Evolutionary conservation across 2,329 filamentous ascomycete species (phyloP).

Genomic region (Purpureocillium lavendulum): DNA sequence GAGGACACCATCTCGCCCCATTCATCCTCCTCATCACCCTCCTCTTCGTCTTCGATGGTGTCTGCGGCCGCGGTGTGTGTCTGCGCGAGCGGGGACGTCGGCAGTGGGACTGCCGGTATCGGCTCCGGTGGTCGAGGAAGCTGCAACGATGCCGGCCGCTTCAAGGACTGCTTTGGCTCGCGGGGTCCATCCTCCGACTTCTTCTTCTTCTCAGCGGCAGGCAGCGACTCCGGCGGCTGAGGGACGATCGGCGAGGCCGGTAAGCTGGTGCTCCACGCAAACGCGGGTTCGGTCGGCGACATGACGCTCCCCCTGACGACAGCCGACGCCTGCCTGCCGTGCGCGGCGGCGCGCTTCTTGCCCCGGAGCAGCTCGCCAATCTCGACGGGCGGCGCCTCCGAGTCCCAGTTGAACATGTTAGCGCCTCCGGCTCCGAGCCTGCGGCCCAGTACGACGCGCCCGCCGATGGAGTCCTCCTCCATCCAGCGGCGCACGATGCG

Average conservation of each 20-base stretch:
- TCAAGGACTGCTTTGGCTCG: too few species aligned
- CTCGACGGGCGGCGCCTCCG: conserved; percentile 38
- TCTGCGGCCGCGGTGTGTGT: background rate
- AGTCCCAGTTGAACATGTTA: conserved; percentile 55
- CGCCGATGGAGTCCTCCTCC: conserved; percentile 53
- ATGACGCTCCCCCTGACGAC: conserved; percentile 11
- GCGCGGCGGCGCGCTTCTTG: conserved; percentile 13
- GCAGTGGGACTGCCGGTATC: background rate
- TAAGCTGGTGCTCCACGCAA: conserved; percentile 14
- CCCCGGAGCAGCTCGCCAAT: conserved; percentile 28
- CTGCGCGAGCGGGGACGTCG: background rate
- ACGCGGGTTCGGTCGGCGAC: conserved; percentile 19
- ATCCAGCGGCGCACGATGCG: conserved; percentile 57
- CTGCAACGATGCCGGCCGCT: background rate
- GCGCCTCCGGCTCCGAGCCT: conserved; percentile 31
- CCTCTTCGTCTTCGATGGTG: conserved; percentile 8
- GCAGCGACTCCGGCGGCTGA: background rate
- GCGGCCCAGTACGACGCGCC: conserved; percentile 32
- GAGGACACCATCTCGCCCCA: conserved; percentile 52
- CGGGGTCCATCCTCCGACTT: too few species aligned
- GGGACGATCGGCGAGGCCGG: conserved; percentile 7
- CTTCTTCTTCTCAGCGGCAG: too few species aligned
- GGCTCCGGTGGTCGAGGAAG: background rate
- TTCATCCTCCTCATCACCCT: conserved; percentile 42
- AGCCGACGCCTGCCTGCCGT: conserved; percentile 13